These are phyloP conservation scores for Ganoderma multipileum DNA, from an alignment of 1,284 basidiomycete species.

Conservation along the genomic window DNA sequence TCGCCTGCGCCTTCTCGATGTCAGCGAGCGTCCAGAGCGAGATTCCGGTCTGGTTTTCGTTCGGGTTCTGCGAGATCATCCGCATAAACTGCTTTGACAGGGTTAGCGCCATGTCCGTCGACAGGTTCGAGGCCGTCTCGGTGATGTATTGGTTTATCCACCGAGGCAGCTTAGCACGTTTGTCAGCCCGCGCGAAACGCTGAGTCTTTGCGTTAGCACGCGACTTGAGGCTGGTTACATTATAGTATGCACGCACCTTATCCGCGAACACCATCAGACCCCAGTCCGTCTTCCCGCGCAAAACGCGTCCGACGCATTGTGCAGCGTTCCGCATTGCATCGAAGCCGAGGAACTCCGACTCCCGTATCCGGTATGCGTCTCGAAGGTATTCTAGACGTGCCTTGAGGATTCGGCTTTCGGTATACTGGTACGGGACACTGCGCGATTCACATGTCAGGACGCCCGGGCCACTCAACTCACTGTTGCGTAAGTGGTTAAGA, in stretches of 20 bases:
- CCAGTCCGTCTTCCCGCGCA: conserved; percentile 99
- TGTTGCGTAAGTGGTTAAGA: not conserved
- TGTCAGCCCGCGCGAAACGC: conserved; percentile 97
- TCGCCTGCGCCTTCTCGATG: conserved; percentile 81
- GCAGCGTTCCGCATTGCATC: conserved; percentile 99
- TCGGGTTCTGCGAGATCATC: conserved; percentile 96
- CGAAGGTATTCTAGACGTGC: conserved; percentile 97
- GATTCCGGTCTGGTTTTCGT: conserved; percentile 93
- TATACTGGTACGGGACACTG: conserved; percentile 99
- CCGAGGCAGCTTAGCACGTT: conserved; percentile 94
- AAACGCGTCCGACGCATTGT: conserved; percentile 97
- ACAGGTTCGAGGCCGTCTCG: conserved; percentile 95
- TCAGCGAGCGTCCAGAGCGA: conserved; percentile 95
- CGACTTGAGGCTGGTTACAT: not conserved
- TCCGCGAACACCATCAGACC: conserved; percentile 99
- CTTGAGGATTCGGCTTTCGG: conserved; percentile 97
- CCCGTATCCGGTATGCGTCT: conserved; percentile 98
- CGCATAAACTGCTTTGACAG: conserved; percentile 97
- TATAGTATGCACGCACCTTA: conserved; percentile 59
- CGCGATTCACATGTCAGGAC: conserved; percentile 11
- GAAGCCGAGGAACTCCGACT: conserved; percentile 98
- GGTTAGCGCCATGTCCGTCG: conserved; percentile 98
- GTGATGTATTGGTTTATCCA: conserved; percentile 99
- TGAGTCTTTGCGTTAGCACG: conserved; percentile 43
- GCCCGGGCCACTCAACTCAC: not conserved